Conservation (phyloP, 2,329 filamentous ascomycete genomes). For the Ophiostoma montium region DNA sequence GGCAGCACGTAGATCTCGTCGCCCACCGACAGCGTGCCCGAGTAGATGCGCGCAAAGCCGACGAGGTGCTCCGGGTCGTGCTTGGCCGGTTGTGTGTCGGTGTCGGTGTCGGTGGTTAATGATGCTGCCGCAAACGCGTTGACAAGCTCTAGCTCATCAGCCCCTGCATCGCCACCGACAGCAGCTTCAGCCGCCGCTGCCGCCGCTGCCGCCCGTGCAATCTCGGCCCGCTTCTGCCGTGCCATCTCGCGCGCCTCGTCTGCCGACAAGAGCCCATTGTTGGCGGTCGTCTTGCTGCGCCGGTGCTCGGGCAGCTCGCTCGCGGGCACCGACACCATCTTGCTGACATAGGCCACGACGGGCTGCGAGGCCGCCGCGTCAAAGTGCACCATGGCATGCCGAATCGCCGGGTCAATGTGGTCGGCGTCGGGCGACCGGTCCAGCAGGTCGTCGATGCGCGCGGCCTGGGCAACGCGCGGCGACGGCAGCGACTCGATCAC, state of each 20-base stretch:
- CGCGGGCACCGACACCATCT: slow-evolving; percentile 91
- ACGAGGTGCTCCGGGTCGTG: slow-evolving; percentile 76
- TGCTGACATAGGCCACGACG: slow-evolving; percentile 89
- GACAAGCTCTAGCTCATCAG: slow-evolving; percentile 3
- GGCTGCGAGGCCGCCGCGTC: slow-evolving; percentile 57
- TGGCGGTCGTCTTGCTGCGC: slow-evolving; percentile 39
- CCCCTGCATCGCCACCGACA: background rate
- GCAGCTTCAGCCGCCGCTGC: slow-evolving; percentile 18
- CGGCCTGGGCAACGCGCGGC: slow-evolving; percentile 63
- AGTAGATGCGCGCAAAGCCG: slow-evolving; percentile 88
- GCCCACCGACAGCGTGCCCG: slow-evolving; percentile 75
- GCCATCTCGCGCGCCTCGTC: slow-evolving; percentile 85
- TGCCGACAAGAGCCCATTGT: slow-evolving; percentile 65
- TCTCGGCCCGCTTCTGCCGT: slow-evolving; percentile 76
- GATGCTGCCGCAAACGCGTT: background rate
- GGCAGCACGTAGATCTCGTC: slow-evolving; percentile 83
- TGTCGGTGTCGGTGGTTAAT: background rate
- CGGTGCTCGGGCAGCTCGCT: slow-evolving; percentile 86
- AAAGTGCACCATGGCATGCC: slow-evolving; percentile 71
- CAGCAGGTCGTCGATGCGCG: slow-evolving; percentile 66
- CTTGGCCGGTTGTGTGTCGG: slow-evolving; percentile 30
- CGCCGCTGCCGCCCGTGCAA: slow-evolving; percentile 59
- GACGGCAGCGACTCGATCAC: slow-evolving; percentile 88
- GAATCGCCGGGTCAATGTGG: slow-evolving; percentile 53
- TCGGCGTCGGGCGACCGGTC: slow-evolving; percentile 64